These are phyloP conservation scores for Misopates orontium DNA, from an alignment of 257 asterid genomes.

Conservation along the genomic window DNA sequence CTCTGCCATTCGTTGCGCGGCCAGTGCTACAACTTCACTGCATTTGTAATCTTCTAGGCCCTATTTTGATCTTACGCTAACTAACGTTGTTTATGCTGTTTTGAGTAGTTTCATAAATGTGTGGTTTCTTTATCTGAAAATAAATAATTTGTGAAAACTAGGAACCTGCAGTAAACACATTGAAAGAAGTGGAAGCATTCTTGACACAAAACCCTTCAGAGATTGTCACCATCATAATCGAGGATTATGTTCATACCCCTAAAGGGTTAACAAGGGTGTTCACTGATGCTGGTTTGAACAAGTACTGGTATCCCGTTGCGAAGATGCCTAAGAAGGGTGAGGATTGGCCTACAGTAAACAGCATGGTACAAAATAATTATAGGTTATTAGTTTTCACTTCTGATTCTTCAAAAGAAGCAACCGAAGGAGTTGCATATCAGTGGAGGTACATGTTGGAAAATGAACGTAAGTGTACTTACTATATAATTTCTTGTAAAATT, in stretches of 20 bases:
- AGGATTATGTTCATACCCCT: slow-evolving; percentile 89
- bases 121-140: slow-evolving; percentile 19
- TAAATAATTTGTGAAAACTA: slow-evolving; percentile 24
- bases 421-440: slow-evolving; percentile 90
- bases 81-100: background rate
- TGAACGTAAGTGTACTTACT: slow-evolving; percentile 54
- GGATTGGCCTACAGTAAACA: slow-evolving; percentile 81
- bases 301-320: slow-evolving; percentile 84
- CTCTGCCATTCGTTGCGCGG: slow-evolving; percentile 94
- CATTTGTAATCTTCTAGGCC: slow-evolving; percentile 59
- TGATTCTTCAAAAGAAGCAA: slow-evolving; percentile 84
- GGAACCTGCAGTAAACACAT: slow-evolving; percentile 75
- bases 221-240: slow-evolving; percentile 85
- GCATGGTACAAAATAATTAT: slow-evolving; percentile 67
- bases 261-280: slow-evolving; percentile 82
- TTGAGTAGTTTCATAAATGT: slow-evolving; percentile 30
- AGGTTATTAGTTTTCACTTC: slow-evolving; percentile 90
- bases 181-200: slow-evolving; percentile 93
- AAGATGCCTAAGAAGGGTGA: slow-evolving; percentile 91
- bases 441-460: slow-evolving; percentile 98
- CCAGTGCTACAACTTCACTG: slow-evolving; percentile 94
- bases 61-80: slow-evolving; percentile 1
- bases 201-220: slow-evolving; percentile 76
- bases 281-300: slow-evolving; percentile 78
- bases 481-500: slow-evolving; percentile 5